Evolutionary conservation across 805 yeast species (phyloP).

Genomic region (Candida bentonensis): DNA sequence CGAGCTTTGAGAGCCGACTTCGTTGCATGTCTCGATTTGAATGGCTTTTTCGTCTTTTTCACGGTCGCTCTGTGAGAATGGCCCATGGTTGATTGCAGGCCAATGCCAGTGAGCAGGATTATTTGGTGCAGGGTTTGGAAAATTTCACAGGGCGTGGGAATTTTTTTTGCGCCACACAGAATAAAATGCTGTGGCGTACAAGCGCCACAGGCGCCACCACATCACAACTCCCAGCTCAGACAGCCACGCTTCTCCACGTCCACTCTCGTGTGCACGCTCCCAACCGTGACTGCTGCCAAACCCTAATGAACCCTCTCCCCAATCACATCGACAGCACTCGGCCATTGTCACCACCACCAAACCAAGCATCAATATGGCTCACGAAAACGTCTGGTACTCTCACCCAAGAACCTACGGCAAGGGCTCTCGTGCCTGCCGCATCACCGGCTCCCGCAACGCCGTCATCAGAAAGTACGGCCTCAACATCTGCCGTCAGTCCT

Average conservation of each 20-base stretch:
- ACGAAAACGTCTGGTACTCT: slow-evolving; percentile 99
- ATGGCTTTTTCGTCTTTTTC: slow-evolving; percentile 76
- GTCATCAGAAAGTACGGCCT: slow-evolving; percentile 99
- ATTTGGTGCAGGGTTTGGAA: too few species aligned
- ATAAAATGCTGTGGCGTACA: background rate
- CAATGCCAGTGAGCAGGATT: slow-evolving; percentile 1
- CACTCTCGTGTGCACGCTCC: background rate
- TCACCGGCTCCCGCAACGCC: slow-evolving; percentile 97
- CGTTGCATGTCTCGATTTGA: slow-evolving; percentile 82
- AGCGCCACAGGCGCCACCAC: background rate
- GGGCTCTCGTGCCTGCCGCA: slow-evolving; percentile 99
- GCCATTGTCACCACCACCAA: slow-evolving; percentile 32
- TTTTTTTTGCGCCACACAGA: too few species aligned
- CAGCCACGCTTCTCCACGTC: too few species aligned
- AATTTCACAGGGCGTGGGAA: too few species aligned
- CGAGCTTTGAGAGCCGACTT: slow-evolving; percentile 75
- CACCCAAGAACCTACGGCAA: slow-evolving; percentile 99
- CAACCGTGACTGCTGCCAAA: slow-evolving; percentile 4
- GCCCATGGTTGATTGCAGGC: slow-evolving; percentile 13
- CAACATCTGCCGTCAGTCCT: slow-evolving; percentile 99
- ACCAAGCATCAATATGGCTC: slow-evolving; percentile 74
- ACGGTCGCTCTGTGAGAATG: slow-evolving; percentile 75
- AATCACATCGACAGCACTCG: slow-evolving; percentile 27
- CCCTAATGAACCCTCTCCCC: slow-evolving; percentile 2
- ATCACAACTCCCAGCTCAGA: too few species aligned